Conservation (phyloP, 2,329 filamentous ascomycete genomes). For the Albophoma yamanashiensis region DNA sequence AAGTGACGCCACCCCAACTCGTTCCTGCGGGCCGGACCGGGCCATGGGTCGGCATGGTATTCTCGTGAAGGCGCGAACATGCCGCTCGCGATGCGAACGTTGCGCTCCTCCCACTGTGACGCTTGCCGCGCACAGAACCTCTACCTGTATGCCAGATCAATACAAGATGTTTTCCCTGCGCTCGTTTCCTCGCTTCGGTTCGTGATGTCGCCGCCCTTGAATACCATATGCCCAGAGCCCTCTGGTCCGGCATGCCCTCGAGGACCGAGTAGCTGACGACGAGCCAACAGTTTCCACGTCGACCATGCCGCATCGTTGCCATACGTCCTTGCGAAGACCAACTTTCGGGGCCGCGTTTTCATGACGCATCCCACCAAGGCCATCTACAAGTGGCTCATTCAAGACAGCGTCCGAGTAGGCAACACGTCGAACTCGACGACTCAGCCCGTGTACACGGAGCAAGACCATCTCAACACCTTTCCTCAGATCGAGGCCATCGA, state of each 20-base stretch:
- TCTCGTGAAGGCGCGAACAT: slow-evolving; percentile 3
- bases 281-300: slow-evolving; percentile 71
- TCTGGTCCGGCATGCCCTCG: not conserved
- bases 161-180: slow-evolving; percentile 20
- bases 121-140: not conserved
- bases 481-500: slow-evolving; percentile 94
- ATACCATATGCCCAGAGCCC: not conserved
- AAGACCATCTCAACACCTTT: slow-evolving; percentile 89
- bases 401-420: slow-evolving; percentile 88
- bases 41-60: not conserved
- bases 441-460: slow-evolving; percentile 84
- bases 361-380: slow-evolving; percentile 99
- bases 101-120: not conserved
- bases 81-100: not conserved
- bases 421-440: slow-evolving; percentile 54
- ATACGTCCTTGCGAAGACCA: slow-evolving; percentile 95
- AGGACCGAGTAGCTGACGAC: slow-evolving; percentile 1
- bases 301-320: slow-evolving; percentile 98
- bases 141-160: slow-evolving; percentile 24
- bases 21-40: not conserved
- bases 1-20: slow-evolving; percentile 35
- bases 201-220: slow-evolving; percentile 4
- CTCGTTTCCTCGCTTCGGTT: not conserved
- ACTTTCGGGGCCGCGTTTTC: slow-evolving; percentile 92
- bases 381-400: slow-evolving; percentile 99